phyloP scores from a whole-genome alignment of 2,329 filamentous ascomycete genomes.

The Aspergillus calidoustus region DNA sequence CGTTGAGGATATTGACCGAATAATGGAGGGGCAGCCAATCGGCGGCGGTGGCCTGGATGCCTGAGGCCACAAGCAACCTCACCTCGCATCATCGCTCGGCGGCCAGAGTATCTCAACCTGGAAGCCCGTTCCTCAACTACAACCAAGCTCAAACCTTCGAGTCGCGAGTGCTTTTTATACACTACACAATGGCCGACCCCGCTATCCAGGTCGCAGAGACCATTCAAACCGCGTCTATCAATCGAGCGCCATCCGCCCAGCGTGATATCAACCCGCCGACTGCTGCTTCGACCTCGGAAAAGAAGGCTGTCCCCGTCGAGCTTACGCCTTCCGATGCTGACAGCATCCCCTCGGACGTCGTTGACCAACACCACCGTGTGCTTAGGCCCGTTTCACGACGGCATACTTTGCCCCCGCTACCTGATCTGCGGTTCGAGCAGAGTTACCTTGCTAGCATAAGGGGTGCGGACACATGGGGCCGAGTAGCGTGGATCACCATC shows the following conservation, averaged over 20 bases:
- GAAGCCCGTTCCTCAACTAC: background rate
- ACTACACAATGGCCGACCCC: conserved; percentile 57
- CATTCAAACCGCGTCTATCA: conserved; percentile 80
- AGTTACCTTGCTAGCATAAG: conserved; percentile 92
- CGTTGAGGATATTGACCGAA: conserved; percentile 15
- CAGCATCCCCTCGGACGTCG: conserved; percentile 54
- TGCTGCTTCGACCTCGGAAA: conserved; percentile 62
- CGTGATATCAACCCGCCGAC: conserved; percentile 85
- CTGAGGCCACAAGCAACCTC: conserved; percentile 14
- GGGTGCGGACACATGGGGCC: conserved; percentile 76
- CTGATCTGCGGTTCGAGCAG: conserved; percentile 94
- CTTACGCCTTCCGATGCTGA: conserved; percentile 46
- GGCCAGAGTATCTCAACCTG: background rate
- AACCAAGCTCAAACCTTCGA: background rate
- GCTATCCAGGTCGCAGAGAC: conserved; percentile 74
- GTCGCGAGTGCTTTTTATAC: background rate
- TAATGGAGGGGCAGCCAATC: conserved; percentile 30
- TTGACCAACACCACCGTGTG: conserved; percentile 41
- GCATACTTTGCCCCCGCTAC: conserved; percentile 68
- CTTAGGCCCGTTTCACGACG: conserved; percentile 43
- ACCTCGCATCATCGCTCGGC: conserved; percentile 1
- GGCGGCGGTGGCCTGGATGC: conserved; percentile 7
- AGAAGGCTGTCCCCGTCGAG: conserved; percentile 63
- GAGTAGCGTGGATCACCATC: conserved; percentile 80
- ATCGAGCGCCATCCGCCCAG: conserved; percentile 68